Evolutionary conservation across 2,329 filamentous ascomycete genomes (phyloP).

Genomic region (Alternaria solani): DNA sequence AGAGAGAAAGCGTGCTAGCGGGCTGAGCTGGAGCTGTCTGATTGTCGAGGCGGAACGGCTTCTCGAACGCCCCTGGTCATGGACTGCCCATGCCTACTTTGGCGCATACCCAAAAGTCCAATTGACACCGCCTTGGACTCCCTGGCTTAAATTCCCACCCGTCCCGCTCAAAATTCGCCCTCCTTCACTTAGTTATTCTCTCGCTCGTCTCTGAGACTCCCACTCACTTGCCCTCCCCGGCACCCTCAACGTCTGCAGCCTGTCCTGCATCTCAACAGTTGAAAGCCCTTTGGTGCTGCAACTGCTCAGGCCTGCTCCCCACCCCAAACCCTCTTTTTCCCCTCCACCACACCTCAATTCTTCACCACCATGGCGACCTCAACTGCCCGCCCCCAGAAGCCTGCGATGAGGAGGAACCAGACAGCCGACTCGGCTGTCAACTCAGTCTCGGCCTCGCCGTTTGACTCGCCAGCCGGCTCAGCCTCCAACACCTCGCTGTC

Average conservation of each 20-base stretch:
- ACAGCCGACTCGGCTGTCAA: slow-evolving; percentile 63
- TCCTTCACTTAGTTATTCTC: slow-evolving; percentile 9
- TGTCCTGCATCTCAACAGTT: slow-evolving; percentile 38
- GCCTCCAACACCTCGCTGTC: slow-evolving; percentile 90
- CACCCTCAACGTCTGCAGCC: slow-evolving; percentile 28
- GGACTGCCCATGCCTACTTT: slow-evolving; percentile 22
- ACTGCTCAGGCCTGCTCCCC: slow-evolving; percentile 16
- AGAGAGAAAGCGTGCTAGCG: slow-evolving; percentile 21
- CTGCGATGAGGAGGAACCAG: slow-evolving; percentile 54
- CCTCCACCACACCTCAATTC: slow-evolving; percentile 8
- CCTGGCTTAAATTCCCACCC: slow-evolving; percentile 29
- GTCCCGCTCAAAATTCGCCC: slow-evolving; percentile 19
- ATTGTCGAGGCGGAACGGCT: slow-evolving; percentile 20
- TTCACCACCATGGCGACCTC: slow-evolving; percentile 54
- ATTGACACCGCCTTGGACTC: slow-evolving; percentile 35
- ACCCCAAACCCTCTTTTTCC: slow-evolving; percentile 1
- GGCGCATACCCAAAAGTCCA: slow-evolving; percentile 27
- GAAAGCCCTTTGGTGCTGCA: slow-evolving; percentile 19
- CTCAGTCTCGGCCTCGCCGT: slow-evolving; percentile 64
- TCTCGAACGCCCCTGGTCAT: slow-evolving; percentile 26
- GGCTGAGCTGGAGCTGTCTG: slow-evolving; percentile 25
- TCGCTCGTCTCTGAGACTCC: slow-evolving; percentile 6
- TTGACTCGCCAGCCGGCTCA: slow-evolving; percentile 69
- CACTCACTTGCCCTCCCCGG: slow-evolving; percentile 5
- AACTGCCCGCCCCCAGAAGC: slow-evolving; percentile 63